Evolutionary conservation across 2,329 filamentous ascomycete species (phyloP).

Genomic region (Neofusicoccum sp.): DNA sequence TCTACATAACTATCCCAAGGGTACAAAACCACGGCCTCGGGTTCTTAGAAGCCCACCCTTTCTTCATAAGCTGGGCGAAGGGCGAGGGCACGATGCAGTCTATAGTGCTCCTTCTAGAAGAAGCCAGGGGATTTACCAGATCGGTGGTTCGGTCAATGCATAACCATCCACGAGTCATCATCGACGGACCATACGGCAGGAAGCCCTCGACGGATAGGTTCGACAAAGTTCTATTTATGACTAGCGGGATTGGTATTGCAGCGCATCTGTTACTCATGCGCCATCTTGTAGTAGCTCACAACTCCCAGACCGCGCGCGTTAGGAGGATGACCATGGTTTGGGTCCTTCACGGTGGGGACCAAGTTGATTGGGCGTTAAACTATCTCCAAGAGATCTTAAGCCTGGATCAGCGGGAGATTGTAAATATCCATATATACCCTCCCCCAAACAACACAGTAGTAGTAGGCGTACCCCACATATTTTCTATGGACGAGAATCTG

Average conservation of each 20-base stretch:
- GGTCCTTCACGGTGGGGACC: constrained; percentile 21
- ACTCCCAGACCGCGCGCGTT: constrained; percentile 21
- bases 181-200: constrained; percentile 25
- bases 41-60: background rate
- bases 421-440: constrained; percentile 16
- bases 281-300: constrained; percentile 22
- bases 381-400: background rate
- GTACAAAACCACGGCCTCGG: background rate
- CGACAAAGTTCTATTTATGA: constrained; percentile 24
- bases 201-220: constrained; percentile 5
- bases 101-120: background rate
- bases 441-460: background rate
- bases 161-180: constrained; percentile 3
- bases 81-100: no score
- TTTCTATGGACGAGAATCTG: background rate
- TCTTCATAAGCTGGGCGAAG: background rate
- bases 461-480: background rate
- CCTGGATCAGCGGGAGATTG: constrained; percentile 17
- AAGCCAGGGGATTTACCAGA: constrained; percentile 18
- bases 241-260: constrained; percentile 24
- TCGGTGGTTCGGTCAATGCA: background rate
- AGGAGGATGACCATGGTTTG: constrained; percentile 23
- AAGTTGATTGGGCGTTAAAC: constrained; percentile 21
- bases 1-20: background rate
- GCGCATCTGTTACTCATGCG: constrained; percentile 23